Base-by-base conservation (phyloP, 2,329 filamentous ascomycete species). In the Colletotrichum noveboracense region DNA sequence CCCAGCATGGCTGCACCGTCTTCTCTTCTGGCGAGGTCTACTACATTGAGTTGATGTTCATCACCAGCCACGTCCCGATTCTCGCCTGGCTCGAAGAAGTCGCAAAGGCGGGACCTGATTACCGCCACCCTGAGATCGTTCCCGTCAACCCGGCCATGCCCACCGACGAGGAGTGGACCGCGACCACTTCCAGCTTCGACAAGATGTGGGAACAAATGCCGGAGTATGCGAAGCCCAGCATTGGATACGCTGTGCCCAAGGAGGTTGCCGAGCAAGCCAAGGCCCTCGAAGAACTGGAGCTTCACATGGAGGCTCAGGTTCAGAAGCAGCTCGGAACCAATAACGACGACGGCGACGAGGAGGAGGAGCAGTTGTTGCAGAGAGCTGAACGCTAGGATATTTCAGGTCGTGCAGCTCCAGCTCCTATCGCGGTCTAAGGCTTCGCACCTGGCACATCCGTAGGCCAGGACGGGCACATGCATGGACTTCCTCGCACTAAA, bases 1-100 rank as follows among this genome's bases (percentile, higher is more conserved):
- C 86, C 0, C 78, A 83, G 13, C 86, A 90, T 58, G 93, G 93
- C 7, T 94, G 91, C 77, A 93, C 94, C 6, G 89, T 92, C 76
- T 94, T 93, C 83, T 93, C 93, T n/a, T 90, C 93, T 3, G 93
- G 93, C 5, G 91, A 94, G 76, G 79, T 84, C 2, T 81, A 87
- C 38, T 87, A 91, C 79, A 85, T 85, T 9, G 94, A 97, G 82
- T 86, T 87, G 48, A 89, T 95, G 76, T 88, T 96, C 68, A 86
- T 93, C 14, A 82, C 81, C 13, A 89, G 90, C 1, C 89, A 91
- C 77, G 79, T 81, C 14, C 82, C 86, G 4, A 89, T 94, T 30
- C 82, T 95, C 3, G 82, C 85, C 52, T 96, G 93, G 88, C 86
- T 96, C 43, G 85, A 91, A 65, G 85, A 90, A 48, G 88, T 93